Evolutionary conservation across 73 alveolate species (phyloP), one percentile per base, ranked within the genome.

Genomic region (Symbiodinium pilosum): DNA sequence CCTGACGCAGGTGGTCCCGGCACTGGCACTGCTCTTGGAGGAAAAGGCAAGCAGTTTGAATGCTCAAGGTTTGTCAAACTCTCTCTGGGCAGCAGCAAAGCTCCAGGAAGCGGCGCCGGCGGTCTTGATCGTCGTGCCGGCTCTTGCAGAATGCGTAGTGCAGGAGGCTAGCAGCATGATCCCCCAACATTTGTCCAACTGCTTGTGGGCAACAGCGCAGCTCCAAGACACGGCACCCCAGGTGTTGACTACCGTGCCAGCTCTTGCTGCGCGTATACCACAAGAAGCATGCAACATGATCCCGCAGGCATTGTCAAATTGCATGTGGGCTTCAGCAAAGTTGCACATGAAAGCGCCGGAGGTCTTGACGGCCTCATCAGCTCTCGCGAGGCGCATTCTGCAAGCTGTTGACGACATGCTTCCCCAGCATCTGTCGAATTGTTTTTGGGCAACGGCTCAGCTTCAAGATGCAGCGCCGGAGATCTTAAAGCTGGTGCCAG

Each of bases 71-170:
- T 43, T 84, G 73, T 42, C 73, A 69, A 84, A 21, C 30, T 84
- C 43, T 34, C 47, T 84, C 43, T 84, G 92, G 92, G 73, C 71
- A 43, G 38, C 43, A 28, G 71, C n/a, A 38, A 52, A 14, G 73
- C 43, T 84, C 44, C 42, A 36, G 38, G 92, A 42, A 7, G 43
- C 56, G 12, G 59, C 91, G 20, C 92, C 92, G 14, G 73, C 21
- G 16, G 92, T 84, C 9, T 14, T 43, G 92, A 44, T 43, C 75
- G 73, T n/a, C 26, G 92, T 84, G 73, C 92, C 92, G 1, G 92
- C 92, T 34, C 6, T 84, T 24, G 75, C 43, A 5, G 30, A 14
- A 2, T 42, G 20, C 34, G 38, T 84, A 20, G 43, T n/a, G 2
- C n/a, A 43, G 36, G n/a, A 84, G 7, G 92, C 42, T 30, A 43